Base-by-base conservation (phyloP, 108 stramenopile species). In the Discostella pseudostelligera region DNA sequence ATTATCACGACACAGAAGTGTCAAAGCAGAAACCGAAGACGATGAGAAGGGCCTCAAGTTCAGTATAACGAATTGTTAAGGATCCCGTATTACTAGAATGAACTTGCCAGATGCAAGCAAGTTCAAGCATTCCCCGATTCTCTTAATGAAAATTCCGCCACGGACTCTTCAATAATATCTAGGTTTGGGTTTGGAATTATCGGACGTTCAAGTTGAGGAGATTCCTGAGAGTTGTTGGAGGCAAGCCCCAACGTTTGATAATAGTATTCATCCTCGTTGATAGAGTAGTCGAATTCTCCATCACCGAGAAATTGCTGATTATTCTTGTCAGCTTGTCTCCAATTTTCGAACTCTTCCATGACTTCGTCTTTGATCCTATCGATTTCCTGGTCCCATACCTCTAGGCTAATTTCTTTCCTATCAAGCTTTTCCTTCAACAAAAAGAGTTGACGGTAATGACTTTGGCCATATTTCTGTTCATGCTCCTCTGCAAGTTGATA, bases 401-500 rank as follows among this genome's bases (percentile, higher is more conserved):
- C 68, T 60, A 69, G 43, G 32, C 59, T 57, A 29, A 69, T 77
- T 77, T 69, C 76, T 60, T 65, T 62, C 24, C 35, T 59, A 26
- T 77, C 76, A 16, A 77, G 76, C 47, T 60, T 43, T 22, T 77
- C 68, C 53, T 59, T 64, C 44, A 77, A 51, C 10, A 77, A 43
- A 39, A 45, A 65, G 13, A 69, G 29, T 57, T 77, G 68, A 12
- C 76, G 76, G 29, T 69, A 69, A 46, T 57, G 56, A 65, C 76
- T 77, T 47, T 69, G 57, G 1, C 88, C 91, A 66, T 89, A 92
- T 69, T 86, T 86, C 62, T 83, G 80, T 75, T 92, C 91, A 56
- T 92, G 91, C 61, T 92, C 91, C 12, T 82, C 74, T 35, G 91
- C 87, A 70, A 92, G 81, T 67, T 78, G 68, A 16, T 81, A 80